phyloP scores from a whole-genome alignment of 495 filamentous ascomycete species.

The Aspergillus ellipticus region DNA sequence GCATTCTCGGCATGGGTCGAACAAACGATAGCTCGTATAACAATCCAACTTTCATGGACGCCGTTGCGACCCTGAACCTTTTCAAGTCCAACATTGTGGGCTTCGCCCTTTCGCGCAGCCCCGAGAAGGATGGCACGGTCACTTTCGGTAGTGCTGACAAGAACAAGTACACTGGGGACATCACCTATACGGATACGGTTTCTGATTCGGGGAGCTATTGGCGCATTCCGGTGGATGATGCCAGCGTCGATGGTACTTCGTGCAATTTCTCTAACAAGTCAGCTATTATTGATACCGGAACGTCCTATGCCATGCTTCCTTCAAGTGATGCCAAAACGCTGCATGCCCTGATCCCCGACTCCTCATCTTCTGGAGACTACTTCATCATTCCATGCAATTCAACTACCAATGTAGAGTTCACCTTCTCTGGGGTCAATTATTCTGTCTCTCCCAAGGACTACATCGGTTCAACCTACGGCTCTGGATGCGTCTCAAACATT shows the following conservation, averaged over 20 bases:
- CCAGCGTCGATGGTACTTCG: slow-evolving; percentile 52
- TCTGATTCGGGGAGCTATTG: slow-evolving; percentile 45
- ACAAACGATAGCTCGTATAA: slow-evolving; percentile 37
- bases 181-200: slow-evolving; percentile 55
- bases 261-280: slow-evolving; percentile 47
- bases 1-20: slow-evolving; percentile 76
- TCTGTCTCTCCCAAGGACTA: slow-evolving; percentile 66
- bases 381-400: slow-evolving; percentile 69
- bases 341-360: slow-evolving; percentile 62
- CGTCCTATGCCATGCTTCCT: slow-evolving; percentile 69
- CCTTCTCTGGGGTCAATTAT: slow-evolving; percentile 58
- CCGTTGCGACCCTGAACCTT: slow-evolving; percentile 51
- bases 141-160: slow-evolving; percentile 70
- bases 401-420: slow-evolving; percentile 48
- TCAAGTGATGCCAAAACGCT: slow-evolving; percentile 58
- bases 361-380: slow-evolving; percentile 47
- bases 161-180: slow-evolving; percentile 59
- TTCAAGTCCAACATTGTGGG: slow-evolving; percentile 64
- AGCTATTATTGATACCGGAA: slow-evolving; percentile 79
- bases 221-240: slow-evolving; percentile 65
- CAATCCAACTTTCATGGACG: slow-evolving; percentile 60
- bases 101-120: slow-evolving; percentile 59
- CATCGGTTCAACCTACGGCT: slow-evolving; percentile 45
- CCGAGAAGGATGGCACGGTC: slow-evolving; percentile 72
- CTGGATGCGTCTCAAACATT: slow-evolving; percentile 64